These are phyloP conservation scores for Trichomonas vaginalis DNA, from an alignment of 208 protist genomes.

Conservation along the genomic window DNA sequence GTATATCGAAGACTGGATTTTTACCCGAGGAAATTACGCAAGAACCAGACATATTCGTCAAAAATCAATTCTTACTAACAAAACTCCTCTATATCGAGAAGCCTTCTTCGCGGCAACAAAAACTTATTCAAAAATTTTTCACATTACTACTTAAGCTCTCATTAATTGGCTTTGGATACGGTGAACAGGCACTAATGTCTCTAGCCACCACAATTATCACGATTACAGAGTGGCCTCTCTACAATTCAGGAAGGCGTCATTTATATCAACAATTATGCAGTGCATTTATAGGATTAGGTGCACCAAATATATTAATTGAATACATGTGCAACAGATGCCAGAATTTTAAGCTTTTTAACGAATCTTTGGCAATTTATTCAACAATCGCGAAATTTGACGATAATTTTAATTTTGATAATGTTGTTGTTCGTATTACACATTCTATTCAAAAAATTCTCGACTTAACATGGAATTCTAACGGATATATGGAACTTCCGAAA, in stretches of 20 bases:
- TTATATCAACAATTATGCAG: not conserved
- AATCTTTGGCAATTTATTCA: not conserved
- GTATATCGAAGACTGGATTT: not conserved
- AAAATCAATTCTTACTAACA: not conserved
- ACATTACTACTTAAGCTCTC: not conserved
- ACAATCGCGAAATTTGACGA: not conserved
- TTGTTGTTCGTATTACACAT: not conserved
- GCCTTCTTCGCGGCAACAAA: not conserved
- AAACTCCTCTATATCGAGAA: not conserved
- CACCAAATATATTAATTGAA: not conserved
- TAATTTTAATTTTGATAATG: not conserved
- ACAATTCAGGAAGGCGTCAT: not conserved
- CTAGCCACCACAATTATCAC: not conserved
- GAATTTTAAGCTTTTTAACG: not conserved
- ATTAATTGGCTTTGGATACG: not conserved
- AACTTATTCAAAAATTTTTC: not conserved
- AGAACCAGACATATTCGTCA: not conserved
- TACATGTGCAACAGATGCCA: not conserved
- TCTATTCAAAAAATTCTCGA: not conserved
- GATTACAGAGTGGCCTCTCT: not conserved
- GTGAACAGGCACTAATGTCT: not conserved
- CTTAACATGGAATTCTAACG: not conserved
- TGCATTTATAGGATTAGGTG: not conserved
- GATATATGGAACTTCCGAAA: not conserved
- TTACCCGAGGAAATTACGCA: not conserved